Conservation (phyloP, 768 basidiomycete species). For the Termitomyces eurrhizus region DNA sequence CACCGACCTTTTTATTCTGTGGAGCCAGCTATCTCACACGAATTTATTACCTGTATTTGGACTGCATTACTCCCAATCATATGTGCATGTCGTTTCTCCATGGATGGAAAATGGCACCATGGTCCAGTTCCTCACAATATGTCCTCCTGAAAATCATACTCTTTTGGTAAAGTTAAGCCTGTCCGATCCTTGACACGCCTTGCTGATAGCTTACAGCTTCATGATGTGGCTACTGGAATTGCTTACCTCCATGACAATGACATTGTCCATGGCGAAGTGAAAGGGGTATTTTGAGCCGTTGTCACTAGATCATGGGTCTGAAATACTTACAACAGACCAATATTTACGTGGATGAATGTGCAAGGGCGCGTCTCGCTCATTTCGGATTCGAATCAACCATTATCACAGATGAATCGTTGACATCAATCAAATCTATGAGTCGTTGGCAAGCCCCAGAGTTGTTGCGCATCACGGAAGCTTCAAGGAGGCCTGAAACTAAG, state of each 20-base stretch:
- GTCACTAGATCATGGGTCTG: background rate
- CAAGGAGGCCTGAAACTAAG: background rate
- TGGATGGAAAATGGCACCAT: background rate
- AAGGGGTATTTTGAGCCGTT: background rate
- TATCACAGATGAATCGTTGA: background rate
- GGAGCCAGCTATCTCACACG: background rate
- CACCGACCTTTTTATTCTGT: background rate
- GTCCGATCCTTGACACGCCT: background rate
- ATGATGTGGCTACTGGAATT: background rate
- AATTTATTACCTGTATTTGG: background rate
- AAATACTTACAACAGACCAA: background rate
- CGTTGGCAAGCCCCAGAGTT: background rate
- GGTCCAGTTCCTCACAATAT: background rate
- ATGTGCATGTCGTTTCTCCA: background rate
- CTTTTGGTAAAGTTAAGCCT: background rate
- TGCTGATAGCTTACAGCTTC: background rate
- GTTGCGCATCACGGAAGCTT: background rate
- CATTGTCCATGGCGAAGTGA: background rate
- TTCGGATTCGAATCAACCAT: background rate
- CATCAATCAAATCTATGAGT: background rate
- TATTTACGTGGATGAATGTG: background rate
- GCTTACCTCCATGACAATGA: background rate
- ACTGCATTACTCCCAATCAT: background rate
- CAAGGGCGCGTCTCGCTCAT: background rate
- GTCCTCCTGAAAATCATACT: background rate